These are phyloP conservation scores for Monosporascus cannonballus DNA, from an alignment of 2,329 filamentous ascomycete genomes.

Conservation along the genomic window DNA sequence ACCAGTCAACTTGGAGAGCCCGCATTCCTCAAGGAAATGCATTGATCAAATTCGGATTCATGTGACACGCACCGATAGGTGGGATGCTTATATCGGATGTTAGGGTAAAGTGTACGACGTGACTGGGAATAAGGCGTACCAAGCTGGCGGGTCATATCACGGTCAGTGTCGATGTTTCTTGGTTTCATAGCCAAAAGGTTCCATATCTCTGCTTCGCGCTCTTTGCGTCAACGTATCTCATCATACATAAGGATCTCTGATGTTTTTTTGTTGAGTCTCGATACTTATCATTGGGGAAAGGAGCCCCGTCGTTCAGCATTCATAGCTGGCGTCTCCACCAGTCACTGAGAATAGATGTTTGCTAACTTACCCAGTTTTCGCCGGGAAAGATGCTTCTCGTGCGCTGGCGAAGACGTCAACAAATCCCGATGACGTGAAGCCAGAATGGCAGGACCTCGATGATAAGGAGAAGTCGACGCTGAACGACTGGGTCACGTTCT, in stretches of 20 bases:
- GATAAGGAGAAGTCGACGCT: conserved; percentile 82
- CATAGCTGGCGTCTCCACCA: not conserved
- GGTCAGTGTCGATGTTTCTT: conserved; percentile 47
- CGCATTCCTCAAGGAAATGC: conserved; percentile 32
- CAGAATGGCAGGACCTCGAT: conserved; percentile 76
- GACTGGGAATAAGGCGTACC: conserved; percentile 80
- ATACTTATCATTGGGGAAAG: not conserved
- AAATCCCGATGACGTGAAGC: conserved; percentile 72
- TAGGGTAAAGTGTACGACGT: conserved; percentile 94
- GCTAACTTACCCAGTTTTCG: conserved; percentile 63
- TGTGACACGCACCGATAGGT: conserved; percentile 42
- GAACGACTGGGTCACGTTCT: conserved; percentile 93
- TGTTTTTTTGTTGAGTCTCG: not conserved
- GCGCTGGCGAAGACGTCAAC: conserved; percentile 82
- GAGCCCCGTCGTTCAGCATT: not conserved
- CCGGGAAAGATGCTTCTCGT: conserved; percentile 91
- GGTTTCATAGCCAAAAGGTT: not conserved
- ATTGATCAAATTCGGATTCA: conserved; percentile 28
- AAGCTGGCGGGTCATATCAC: conserved; percentile 74
- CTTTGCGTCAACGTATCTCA: not conserved
- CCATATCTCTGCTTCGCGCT: not conserved
- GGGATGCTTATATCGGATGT: conserved; percentile 22
- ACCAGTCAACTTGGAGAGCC: no score
- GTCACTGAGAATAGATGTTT: conserved; percentile 7
- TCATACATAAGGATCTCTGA: not conserved